Evolutionary conservation across 345 rosid genomes (phyloP).

Genomic region (Schrenkiella parvula): DNA sequence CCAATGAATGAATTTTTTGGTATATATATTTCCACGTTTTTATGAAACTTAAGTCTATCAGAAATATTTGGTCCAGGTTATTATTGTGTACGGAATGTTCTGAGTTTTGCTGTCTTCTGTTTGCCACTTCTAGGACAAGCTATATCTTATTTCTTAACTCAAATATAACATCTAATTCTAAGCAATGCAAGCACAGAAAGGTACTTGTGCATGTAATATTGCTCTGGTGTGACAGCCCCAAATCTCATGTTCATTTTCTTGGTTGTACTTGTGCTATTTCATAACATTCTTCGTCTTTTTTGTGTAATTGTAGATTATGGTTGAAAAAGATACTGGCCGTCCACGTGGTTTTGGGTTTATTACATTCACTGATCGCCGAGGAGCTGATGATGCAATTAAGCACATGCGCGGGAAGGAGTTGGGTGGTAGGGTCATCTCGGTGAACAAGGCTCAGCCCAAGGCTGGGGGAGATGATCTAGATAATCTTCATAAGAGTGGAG

Average conservation of each 20-base stretch:
- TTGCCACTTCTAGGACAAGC: not conserved
- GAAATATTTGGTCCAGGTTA: not conserved
- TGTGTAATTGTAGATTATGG: slow-evolving; percentile 61
- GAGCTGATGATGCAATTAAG: slow-evolving; percentile 86
- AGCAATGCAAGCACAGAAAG: not conserved
- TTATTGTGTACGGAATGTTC: not conserved
- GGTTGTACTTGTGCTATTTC: slow-evolving; percentile 1
- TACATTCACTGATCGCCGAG: slow-evolving; percentile 72
- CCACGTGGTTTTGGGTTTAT: slow-evolving; percentile 94
- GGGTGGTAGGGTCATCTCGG: slow-evolving; percentile 73
- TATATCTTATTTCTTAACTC: not conserved
- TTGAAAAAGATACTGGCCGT: slow-evolving; percentile 83
- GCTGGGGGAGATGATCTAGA: slow-evolving; percentile 56
- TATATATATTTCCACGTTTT: not conserved
- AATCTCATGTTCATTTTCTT: not conserved
- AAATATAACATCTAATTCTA: not conserved
- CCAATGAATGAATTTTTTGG: not conserved
- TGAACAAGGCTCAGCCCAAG: slow-evolving; percentile 89
- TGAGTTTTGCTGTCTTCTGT: not conserved
- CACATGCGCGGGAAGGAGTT: slow-evolving; percentile 86
- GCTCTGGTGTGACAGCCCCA: not conserved
- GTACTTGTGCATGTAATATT: not conserved
- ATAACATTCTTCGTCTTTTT: slow-evolving; percentile 14
- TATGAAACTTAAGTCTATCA: not conserved
- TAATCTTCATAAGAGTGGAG: slow-evolving; percentile 55